Evolutionary conservation across 2,329 filamentous ascomycete genomes (phyloP).

Genomic region (Lasiodiplodia hormozganensis): DNA sequence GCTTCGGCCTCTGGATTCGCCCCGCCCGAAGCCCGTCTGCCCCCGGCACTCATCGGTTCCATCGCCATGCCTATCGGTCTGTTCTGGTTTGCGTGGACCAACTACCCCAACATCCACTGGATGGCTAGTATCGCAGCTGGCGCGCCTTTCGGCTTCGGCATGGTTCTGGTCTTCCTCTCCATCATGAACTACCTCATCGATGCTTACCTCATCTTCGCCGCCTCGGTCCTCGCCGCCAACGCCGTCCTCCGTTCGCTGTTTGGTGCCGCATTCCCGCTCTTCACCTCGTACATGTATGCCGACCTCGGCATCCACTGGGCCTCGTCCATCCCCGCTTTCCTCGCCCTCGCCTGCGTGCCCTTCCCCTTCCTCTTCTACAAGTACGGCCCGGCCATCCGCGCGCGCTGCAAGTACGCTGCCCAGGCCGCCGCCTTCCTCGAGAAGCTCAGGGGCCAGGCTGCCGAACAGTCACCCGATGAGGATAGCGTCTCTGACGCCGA

Average conservation of each 20-base stretch:
- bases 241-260: slow-evolving; percentile 55
- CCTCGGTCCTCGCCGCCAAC: slow-evolving; percentile 48
- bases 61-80: slow-evolving; percentile 66
- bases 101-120: slow-evolving; percentile 59
- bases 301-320: slow-evolving; percentile 33
- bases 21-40: slow-evolving; percentile 31
- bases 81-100: slow-evolving; percentile 76
- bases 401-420: slow-evolving; percentile 68
- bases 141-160: slow-evolving; percentile 53
- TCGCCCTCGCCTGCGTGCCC: slow-evolving; percentile 31
- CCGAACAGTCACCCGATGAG: slow-evolving; percentile 34
- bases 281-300: slow-evolving; percentile 31
- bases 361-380: slow-evolving; percentile 71
- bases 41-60: slow-evolving; percentile 25
- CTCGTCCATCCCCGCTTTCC: slow-evolving; percentile 31
- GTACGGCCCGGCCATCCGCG: slow-evolving; percentile 66
- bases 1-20: slow-evolving; percentile 38
- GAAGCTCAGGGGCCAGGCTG: slow-evolving; percentile 32
- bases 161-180: slow-evolving; percentile 44
- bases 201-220: slow-evolving; percentile 58
- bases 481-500: slow-evolving; percentile 29
- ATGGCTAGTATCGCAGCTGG: slow-evolving; percentile 60
- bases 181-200: slow-evolving; percentile 74
- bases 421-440: slow-evolving; percentile 65
- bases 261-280: slow-evolving; percentile 53